These are phyloP conservation scores for Trichoderma simmonsii DNA, from an alignment of 2,329 filamentous ascomycete genomes.

Conservation along the genomic window DNA sequence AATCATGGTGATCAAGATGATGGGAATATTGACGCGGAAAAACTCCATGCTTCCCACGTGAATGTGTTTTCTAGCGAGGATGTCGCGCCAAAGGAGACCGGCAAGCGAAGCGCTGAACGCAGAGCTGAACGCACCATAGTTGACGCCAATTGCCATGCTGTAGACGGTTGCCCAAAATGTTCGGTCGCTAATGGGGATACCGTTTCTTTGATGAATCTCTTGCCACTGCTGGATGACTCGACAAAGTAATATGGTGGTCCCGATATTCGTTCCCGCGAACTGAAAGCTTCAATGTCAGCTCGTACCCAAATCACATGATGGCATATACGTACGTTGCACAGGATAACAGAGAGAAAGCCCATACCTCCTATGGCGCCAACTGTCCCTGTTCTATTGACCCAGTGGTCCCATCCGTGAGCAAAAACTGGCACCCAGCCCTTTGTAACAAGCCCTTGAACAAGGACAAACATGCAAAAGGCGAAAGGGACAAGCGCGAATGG, in stretches of 20 bases:
- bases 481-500: conserved; percentile 69
- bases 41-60: conserved; percentile 62
- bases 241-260: conserved; percentile 69
- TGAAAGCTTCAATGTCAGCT: conserved; percentile 29
- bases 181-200: conserved; percentile 54
- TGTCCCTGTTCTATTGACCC: conserved; percentile 66
- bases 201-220: conserved; percentile 50
- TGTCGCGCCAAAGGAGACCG: conserved; percentile 70
- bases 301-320: not conserved
- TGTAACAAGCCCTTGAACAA: conserved; percentile 69
- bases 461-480: conserved; percentile 70
- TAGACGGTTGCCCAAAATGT: conserved; percentile 74
- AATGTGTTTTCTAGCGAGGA: conserved; percentile 66
- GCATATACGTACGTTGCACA: conserved; percentile 63
- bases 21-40: conserved; percentile 65
- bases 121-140: conserved; percentile 71
- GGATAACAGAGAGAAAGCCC: conserved; percentile 66
- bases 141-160: conserved; percentile 70
- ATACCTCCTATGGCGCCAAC: conserved; percentile 68
- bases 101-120: conserved; percentile 70
- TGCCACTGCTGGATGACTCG: conserved; percentile 69
- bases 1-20: conserved; percentile 66
- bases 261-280: conserved; percentile 76
- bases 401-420: conserved; percentile 70
- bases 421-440: conserved; percentile 74